phyloP scores from a whole-genome alignment of 805 yeast genomes.

The Wickerhamomyces tratensis region DNA sequence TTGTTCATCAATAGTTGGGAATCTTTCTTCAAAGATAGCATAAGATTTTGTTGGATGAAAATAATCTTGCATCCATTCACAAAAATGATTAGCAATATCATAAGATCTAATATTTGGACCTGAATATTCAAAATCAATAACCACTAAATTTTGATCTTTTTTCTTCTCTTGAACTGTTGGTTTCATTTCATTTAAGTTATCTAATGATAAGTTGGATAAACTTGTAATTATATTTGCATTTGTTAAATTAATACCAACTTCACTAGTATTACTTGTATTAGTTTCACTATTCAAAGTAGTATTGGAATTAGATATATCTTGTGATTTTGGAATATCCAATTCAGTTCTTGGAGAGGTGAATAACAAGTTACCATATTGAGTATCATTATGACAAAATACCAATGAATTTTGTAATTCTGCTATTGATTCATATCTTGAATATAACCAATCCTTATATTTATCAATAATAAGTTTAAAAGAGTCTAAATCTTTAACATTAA shows the following conservation, averaged over 20 bases:
- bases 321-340: neutral
- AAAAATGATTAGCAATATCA: constrained; percentile 88
- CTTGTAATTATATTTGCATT: constrained; percentile 3
- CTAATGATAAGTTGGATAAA: constrained; percentile 14
- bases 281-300: neutral
- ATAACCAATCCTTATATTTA: constrained; percentile 57
- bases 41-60: constrained; percentile 36
- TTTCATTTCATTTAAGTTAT: constrained; percentile 17
- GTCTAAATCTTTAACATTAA: constrained; percentile 37
- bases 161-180: constrained; percentile 28
- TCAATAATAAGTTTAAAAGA: constrained; percentile 38
- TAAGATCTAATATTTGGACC: constrained; percentile 85
- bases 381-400: constrained; percentile 91
- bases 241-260: too few relatives aligned
- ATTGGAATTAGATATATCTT: neutral
- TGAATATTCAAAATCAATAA: constrained; percentile 93
- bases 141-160: constrained; percentile 71
- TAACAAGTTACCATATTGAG: constrained; percentile 90
- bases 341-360: constrained; percentile 42
- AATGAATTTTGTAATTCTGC: constrained; percentile 35
- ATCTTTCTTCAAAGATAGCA: constrained; percentile 42
- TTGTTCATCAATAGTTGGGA: constrained; percentile 63
- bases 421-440: constrained; percentile 32
- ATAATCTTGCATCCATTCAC: constrained; percentile 97
- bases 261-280: too few relatives aligned